Evolutionary conservation across 1,139 yeast species (phyloP).

Genomic region (Suhomyces wounanorum): DNA sequence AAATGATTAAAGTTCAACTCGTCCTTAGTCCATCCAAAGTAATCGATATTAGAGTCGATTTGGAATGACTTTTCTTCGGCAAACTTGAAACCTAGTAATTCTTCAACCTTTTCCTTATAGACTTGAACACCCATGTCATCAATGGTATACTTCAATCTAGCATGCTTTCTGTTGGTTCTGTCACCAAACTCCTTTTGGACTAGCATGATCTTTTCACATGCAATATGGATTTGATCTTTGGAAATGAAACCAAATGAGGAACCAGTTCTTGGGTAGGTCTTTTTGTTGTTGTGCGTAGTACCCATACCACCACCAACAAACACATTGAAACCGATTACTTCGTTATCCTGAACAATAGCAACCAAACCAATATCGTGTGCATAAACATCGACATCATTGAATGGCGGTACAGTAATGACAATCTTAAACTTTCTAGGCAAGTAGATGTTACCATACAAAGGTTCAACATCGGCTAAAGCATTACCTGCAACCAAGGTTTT

Average conservation of each 20-base stretch:
- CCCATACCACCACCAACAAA: slow-evolving; percentile 99
- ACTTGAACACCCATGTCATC: slow-evolving; percentile 88
- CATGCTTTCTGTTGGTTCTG: slow-evolving; percentile 95
- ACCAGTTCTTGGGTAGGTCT: slow-evolving; percentile 96
- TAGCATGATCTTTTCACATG: slow-evolving; percentile 88
- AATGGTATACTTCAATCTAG: slow-evolving; percentile 94
- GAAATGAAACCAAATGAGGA: slow-evolving; percentile 78
- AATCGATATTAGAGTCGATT: slow-evolving; percentile 86
- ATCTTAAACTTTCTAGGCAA: slow-evolving; percentile 96
- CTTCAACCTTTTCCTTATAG: slow-evolving; percentile 80
- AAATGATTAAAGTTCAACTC: slow-evolving; percentile 86
- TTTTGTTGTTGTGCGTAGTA: slow-evolving; percentile 92
- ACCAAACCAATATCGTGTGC: slow-evolving; percentile 94
- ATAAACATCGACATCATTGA: slow-evolving; percentile 94
- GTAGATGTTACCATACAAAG: slow-evolving; percentile 82
- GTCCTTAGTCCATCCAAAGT: slow-evolving; percentile 92
- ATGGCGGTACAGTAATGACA: slow-evolving; percentile 95
- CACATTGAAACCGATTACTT: slow-evolving; percentile 77
- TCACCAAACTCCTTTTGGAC: slow-evolving; percentile 96
- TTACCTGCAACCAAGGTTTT: slow-evolving; percentile 87
- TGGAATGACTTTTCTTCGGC: slow-evolving; percentile 70
- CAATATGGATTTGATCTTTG: slow-evolving; percentile 68
- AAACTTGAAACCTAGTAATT: slow-evolving; percentile 74
- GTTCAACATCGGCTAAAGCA: slow-evolving; percentile 83
- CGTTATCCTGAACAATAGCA: slow-evolving; percentile 75